Base-by-base conservation (phyloP, 1,139 yeast species). In the Yamadazyma trypodendri region DNA sequence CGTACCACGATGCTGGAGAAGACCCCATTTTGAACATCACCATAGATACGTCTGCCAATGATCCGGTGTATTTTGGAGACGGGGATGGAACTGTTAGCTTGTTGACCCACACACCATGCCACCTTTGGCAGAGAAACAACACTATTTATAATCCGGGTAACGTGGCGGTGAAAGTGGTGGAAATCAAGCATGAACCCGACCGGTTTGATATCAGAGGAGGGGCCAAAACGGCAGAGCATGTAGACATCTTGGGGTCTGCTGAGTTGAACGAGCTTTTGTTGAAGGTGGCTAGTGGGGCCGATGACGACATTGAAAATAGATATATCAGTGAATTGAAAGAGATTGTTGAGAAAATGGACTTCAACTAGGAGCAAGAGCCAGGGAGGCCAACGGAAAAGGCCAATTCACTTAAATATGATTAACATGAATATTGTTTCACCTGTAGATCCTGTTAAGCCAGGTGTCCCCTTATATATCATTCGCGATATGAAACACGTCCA, bases 171-270 rank as follows among this genome's bases (percentile, higher is more conserved):
- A 88, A 79, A 21, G 72, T 89, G 32, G 96, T 92, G 7, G 98
- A 92, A 59, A 84, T 92, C 68, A 77, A 78, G 51, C 96, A 92
- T 54, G 95, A 89, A 55, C 98, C 98, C 0, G 96, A 87, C 54
- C 68, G 87, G 50, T 88, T 84, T 55, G 98, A 94, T 63, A 84
- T 92, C 35, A 76, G 98, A 49, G 98, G 98, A 15, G 98, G 98
- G 4, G 95, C 97, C 16, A 86, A 86, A 56, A 92, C 97, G 1
- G 97, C 98, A 0, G 98, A 92, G 53, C 98, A 92, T 60, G 98
- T 92, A 17, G 98, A 94, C 58, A 89, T 92, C 40, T 69, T 92
- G 35, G 98, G 98, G 1, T 81, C 96, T 42, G 89, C 97, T 0
- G 96, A 84, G 56, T 68, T 92, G 56, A 92, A 92, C 57, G 97